phyloP scores from a whole-genome alignment of 2,329 filamentous ascomycete genomes.

The Paracoccidioides brasiliensis region DNA sequence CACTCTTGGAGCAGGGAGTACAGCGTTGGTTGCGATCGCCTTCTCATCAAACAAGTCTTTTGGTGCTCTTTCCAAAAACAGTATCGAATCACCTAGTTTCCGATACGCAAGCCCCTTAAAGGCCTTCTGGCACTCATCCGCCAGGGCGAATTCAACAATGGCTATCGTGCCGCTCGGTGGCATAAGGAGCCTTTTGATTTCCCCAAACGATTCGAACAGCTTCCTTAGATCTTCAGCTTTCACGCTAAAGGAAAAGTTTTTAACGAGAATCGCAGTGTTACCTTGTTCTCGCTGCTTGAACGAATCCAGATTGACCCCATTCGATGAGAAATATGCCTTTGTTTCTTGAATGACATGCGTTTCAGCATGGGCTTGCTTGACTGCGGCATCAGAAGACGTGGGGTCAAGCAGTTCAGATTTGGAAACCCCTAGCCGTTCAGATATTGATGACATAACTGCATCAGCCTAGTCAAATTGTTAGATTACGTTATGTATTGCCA shows the following conservation, averaged over 20 bases:
- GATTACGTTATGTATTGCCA: conserved; percentile 12
- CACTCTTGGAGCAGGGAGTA: conserved; percentile 19
- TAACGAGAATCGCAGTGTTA: conserved; percentile 77
- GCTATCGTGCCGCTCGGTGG: conserved; percentile 87
- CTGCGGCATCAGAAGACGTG: conserved; percentile 84
- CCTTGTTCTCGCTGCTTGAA: conserved; percentile 79
- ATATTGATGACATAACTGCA: conserved; percentile 81
- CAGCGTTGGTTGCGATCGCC: conserved; percentile 21
- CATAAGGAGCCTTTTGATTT: conserved; percentile 72
- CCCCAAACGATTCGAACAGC: conserved; percentile 75
- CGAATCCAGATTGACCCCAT: conserved; percentile 82
- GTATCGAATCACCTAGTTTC: conserved; percentile 75
- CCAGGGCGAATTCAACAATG: conserved; percentile 74
- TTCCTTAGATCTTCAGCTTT: conserved; percentile 63
- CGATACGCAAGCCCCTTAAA: conserved; percentile 79
- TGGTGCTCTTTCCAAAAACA: conserved; percentile 90
- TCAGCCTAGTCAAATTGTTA: conserved; percentile 40
- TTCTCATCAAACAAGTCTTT: conserved; percentile 55
- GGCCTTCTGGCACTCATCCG: conserved; percentile 67
- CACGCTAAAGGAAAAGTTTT: conserved; percentile 84
- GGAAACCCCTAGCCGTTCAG: conserved; percentile 71
- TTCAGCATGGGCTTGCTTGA: conserved; percentile 94
- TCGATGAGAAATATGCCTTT: conserved; percentile 74
- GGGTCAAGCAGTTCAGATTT: conserved; percentile 90
- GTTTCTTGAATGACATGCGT: conserved; percentile 94